Base-by-base conservation (phyloP, 768 basidiomycete species). In the Lyophyllum shimeji region DNA sequence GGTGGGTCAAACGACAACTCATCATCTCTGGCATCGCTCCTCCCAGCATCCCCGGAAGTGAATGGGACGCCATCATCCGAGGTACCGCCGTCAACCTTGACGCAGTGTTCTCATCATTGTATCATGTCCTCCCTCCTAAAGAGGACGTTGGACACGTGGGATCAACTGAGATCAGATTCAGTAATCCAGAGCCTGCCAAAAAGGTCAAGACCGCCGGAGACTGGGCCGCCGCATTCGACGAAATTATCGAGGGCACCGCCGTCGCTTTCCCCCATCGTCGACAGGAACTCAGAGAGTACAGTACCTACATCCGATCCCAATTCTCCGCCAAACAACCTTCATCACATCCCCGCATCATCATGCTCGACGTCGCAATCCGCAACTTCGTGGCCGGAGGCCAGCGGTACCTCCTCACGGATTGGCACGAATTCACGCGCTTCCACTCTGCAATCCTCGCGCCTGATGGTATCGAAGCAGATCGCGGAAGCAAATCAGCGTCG, bases 311-410 rank as follows among this genome's bases (percentile, higher is more conserved):
- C 60, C 52, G 50, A 53, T 29, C 25, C 2, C 29, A 37, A 7
- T 60, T 63, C 12, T 29, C 64, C 2, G 57, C 64, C 17, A 60
- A 57, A 20, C 13, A 39, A 4, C 0, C 40, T 4, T 21, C 53
- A 1, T 48, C 46, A 0, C 57, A 60, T 45, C 23, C 45, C 2
- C 13, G 34, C n/a, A 42, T 63, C 37, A 61, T 63, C 45, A 46
- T 55, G 20, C 61, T 56, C 25, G 60, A 65, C 37, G 51, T 46
- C 8, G 58, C 59, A 1, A 47, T 63, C 31, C 43, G 60, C 9
- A 63, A 50, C 27, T 31, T 40, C 6, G 56, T 65, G 3, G 55
- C 46, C 0, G 61, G 64, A 20, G 64, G 64, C 0, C 61, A 65
- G 15, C 34, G 46, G 7, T 12, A 37, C 17, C 33, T 59, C 24